A percentile compares a stretch with the other conserved stretches of the same genome.
These are phyloP conservation scores for Fusarium sublunatum DNA, from an alignment of 2,329 filamentous ascomycete genomes.

Conservation along the genomic window DNA sequence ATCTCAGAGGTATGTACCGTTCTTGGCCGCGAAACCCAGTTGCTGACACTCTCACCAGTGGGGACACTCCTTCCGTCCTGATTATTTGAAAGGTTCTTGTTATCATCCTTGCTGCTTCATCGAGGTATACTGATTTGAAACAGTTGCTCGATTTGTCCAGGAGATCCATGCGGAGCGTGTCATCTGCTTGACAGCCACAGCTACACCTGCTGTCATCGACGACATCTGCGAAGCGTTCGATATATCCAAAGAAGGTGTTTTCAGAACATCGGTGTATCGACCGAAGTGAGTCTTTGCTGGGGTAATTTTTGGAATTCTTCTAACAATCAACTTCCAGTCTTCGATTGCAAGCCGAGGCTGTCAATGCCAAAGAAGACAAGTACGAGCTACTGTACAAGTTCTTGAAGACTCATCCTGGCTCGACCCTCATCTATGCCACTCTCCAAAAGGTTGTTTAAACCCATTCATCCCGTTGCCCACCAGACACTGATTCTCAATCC, in stretches of 20 bases:
- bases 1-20: constrained; percentile 55
- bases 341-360: constrained; percentile 61
- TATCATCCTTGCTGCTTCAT: neutral
- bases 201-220: constrained; percentile 65
- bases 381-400: constrained; percentile 60
- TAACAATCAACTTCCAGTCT: constrained; percentile 51
- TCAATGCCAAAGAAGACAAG: constrained; percentile 57
- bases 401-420: constrained; percentile 61
- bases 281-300: constrained; percentile 54
- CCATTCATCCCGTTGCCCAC: no score
- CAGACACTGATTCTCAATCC: constrained; percentile 6
- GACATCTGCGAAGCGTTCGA: constrained; percentile 66
- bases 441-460: constrained; percentile 56
- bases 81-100: constrained; percentile 60
- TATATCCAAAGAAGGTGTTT: constrained; percentile 60
- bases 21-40: fast-evolving
- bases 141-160: constrained; percentile 64
- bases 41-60: constrained; percentile 48
- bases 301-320: fast-evolving
- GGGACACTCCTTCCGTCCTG: constrained; percentile 62
- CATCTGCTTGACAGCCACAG: constrained; percentile 70
- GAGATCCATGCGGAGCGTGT: constrained; percentile 69
- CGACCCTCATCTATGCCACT: constrained; percentile 71
- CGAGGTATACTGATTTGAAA: neutral
- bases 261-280: constrained; percentile 69